Evolutionary conservation across 176 grass and related monocot species (phyloP).

Genomic region (Tuctoria greenei): DNA sequence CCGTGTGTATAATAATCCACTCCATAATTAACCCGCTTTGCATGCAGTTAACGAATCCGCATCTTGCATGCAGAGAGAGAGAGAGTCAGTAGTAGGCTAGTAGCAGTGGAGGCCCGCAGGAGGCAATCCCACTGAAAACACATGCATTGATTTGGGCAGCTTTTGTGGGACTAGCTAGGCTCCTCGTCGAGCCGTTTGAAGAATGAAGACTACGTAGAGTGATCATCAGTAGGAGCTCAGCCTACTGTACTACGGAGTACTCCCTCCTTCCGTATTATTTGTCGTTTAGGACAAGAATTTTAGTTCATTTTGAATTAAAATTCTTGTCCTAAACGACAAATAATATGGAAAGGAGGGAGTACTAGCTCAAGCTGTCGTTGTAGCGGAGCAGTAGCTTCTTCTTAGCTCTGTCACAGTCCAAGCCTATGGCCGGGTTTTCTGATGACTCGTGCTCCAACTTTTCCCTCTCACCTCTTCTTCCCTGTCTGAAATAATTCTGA

Average conservation of each 20-base stretch:
- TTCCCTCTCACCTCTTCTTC: not conserved
- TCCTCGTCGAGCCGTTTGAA: constrained; percentile 24
- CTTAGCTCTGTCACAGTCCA: constrained; percentile 21
- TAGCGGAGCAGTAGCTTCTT: not conserved
- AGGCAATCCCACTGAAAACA: constrained; percentile 59
- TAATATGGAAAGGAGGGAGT: too few relatives aligned
- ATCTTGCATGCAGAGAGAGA: not conserved
- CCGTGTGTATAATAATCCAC: constrained; percentile 33
- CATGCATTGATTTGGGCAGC: constrained; percentile 54
- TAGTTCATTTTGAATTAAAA: too few relatives aligned
- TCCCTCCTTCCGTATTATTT: too few relatives aligned
- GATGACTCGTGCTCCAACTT: constrained; percentile 20
- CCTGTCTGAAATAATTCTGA: constrained; percentile 23
- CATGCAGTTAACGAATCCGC: constrained; percentile 18
- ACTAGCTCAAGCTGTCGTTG: not conserved
- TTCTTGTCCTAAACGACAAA: too few relatives aligned
- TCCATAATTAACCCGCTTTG: constrained; percentile 33
- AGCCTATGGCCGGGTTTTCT: constrained; percentile 33
- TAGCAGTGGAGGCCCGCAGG: not conserved
- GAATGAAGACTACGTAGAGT: not conserved
- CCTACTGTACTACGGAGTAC: constrained; percentile 8
- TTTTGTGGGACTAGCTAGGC: constrained; percentile 44
- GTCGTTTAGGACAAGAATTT: too few relatives aligned
- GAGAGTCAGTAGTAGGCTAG: not conserved
- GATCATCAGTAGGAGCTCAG: not conserved